Evolutionary conservation across 2,329 filamentous ascomycete species (phyloP), one percentile per base, ranked within the genome.

Genomic region (Epichloe typhina): DNA sequence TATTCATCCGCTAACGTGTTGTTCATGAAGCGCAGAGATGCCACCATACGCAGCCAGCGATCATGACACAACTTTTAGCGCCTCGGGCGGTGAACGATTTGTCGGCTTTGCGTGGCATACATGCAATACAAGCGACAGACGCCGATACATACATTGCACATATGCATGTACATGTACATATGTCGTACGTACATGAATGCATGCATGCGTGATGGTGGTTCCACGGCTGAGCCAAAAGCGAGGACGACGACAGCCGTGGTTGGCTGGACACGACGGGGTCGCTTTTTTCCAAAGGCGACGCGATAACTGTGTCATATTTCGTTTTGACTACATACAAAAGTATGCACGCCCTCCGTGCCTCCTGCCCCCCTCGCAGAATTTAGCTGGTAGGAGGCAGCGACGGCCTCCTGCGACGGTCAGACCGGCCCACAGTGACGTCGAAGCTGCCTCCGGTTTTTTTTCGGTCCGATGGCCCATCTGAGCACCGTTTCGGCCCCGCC

Each of bases 401-500:
- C 49, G 33, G 12, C 26, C 17, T 39, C 43, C 39, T 26, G n/a
- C 38, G 51, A 45, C 50, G 49, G 53, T 52, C 49, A 35, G 50
- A 35, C 47, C 47, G 53, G 49, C 39, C 59, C 54, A 56, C 51
- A 35, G 47, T 66, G 64, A 66, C 64, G 63, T 66, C 62, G 65
- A 66, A 55, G 9, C 0, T 21, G 26, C 41, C 17, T 47, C 54
- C 54, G 43, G 41, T 54, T 49, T 48, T 37, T 47, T 37, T 47
- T 57, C 56, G 56, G 58, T 50, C 51, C 54, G 56, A 55, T 55
- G 49, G 39, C 57, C 61, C 64, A 64, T 64, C 58, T 61, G 54
- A 31, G 54, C 61, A 54, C 55, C 50, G 55, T 49, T 40, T 46
- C 60, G 60, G 58, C 55, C 57, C 61, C 64, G 54, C 56, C 47